Evolutionary conservation across 2,329 filamentous ascomycete species (phyloP), one percentile per base, ranked within the genome.

Genomic region (Aspergillus intermedius): DNA sequence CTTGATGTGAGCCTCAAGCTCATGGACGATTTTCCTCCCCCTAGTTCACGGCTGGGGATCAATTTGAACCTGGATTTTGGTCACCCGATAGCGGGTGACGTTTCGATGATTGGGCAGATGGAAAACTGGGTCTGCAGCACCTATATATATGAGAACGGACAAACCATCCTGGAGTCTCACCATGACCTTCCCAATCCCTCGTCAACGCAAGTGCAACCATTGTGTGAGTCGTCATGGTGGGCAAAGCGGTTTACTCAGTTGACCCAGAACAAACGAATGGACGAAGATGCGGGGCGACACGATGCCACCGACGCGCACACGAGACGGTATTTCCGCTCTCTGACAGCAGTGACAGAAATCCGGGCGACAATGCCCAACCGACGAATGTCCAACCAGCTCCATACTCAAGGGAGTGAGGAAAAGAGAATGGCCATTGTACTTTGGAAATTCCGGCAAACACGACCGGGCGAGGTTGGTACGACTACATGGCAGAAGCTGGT

Each of bases 381-480:
- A 5, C 58, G 62, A 7, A 49, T 63, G 9, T 60, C 65, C 1
- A 62, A 55, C 37, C 59, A 59, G 28, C 63, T 60, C 48, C 52
- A 55, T 32, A 47, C 51, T 8, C 56, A 58, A n/a, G 43, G 57
- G 2, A 53, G 51, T 10, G 60, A 61, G 15, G 60, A 67, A 41
- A 61, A 69, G 52, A 61, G 68, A 22, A 68, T 74, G 61, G 70
- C 70, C 2, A 65, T 75, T 41, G 50, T 76, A 12, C 61, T 73
- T 15, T 76, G 73, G 73, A 72, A 69, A 45, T 76, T 76, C 57
- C 68, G 68, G 5, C 66, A 73, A 54, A 70, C 70, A n/a, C 57
- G 61, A 5, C 58, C 61, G 13, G 62, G 62, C 5, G 64, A 72
- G 48, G 66, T 66, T 21, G 71, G 70, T 25, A 70, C 66, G 2